Percentiles rank a stretch among this genome's conserved stretches.
Conservation (phyloP, 306 rosid species). For the Luffa aegyptiaca region DNA sequence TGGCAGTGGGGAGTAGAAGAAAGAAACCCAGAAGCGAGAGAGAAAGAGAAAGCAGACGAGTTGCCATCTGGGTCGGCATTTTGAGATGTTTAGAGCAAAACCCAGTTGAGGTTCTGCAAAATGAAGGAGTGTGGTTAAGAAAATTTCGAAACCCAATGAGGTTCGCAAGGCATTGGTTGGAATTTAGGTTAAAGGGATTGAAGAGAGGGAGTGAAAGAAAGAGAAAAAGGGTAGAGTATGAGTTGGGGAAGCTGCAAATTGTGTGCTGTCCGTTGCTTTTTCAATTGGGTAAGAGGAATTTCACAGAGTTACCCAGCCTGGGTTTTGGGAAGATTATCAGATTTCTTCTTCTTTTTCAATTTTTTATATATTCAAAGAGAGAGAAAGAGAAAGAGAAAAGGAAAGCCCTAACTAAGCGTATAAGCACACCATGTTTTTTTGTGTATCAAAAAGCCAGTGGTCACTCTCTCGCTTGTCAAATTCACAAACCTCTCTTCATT, state of each 20-base stretch:
- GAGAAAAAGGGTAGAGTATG: not conserved
- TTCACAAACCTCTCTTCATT: not conserved
- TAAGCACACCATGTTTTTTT: not conserved
- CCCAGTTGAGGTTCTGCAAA: slow-evolving; percentile 9
- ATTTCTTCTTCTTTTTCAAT: not conserved
- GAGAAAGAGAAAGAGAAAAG: not conserved
- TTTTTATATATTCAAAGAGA: not conserved
- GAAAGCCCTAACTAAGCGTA: not conserved
- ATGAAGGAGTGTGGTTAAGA: not conserved
- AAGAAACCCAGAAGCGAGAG: not conserved
- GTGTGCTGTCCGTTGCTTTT: slow-evolving; percentile 12
- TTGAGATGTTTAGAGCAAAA: not conserved
- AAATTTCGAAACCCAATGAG: not conserved
- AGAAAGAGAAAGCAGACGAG: slow-evolving; percentile 1
- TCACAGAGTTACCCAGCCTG: slow-evolving; percentile 16
- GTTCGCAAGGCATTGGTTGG: slow-evolving; percentile 3
- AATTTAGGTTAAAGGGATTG: not conserved
- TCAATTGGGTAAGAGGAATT: slow-evolving; percentile 9
- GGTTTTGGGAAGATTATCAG: slow-evolving; percentile 8
- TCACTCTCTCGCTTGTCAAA: slow-evolving; percentile 7
- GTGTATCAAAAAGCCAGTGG: not conserved
- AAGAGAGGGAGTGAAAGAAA: not conserved
- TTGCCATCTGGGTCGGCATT: slow-evolving; percentile 15
- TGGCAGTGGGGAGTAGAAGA: slow-evolving; percentile 10
- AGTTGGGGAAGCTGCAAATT: slow-evolving; percentile 21